These are phyloP conservation scores for Cercospora citrullina DNA, from an alignment of 2,329 filamentous ascomycete species.

Conservation along the genomic window DNA sequence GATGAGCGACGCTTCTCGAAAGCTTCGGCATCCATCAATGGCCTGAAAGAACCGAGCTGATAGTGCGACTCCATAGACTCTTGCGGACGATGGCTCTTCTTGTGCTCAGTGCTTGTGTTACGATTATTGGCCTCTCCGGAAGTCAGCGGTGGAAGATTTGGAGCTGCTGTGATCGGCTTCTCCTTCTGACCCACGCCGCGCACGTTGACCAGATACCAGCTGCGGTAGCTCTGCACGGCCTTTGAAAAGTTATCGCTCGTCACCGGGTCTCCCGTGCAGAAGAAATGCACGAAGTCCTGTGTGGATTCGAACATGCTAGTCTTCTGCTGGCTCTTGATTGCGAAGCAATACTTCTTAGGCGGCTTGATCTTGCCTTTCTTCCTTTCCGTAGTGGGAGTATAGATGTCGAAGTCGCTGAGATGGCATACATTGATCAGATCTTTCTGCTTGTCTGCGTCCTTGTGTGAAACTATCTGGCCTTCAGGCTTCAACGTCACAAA, in stretches of 20 bases:
- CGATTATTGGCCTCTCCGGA: slow-evolving; percentile 36
- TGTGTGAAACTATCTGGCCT: slow-evolving; percentile 71
- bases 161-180: slow-evolving; percentile 26
- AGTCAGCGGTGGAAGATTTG: slow-evolving; percentile 28
- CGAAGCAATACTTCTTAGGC: slow-evolving; percentile 82
- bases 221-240: slow-evolving; percentile 77
- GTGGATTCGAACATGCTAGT: slow-evolving; percentile 77
- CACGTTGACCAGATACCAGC: slow-evolving; percentile 83
- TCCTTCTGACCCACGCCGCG: slow-evolving; percentile 57
- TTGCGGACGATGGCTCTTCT: slow-evolving; percentile 29
- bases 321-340: slow-evolving; percentile 90
- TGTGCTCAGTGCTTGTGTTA: slow-evolving; percentile 20
- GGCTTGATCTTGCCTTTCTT: slow-evolving; percentile 71
- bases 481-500: slow-evolving; percentile 71
- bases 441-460: slow-evolving; percentile 67
- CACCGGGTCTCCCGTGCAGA: slow-evolving; percentile 72
- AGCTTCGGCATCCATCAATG: slow-evolving; percentile 63
- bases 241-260: slow-evolving; percentile 69
- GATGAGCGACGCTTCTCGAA: slow-evolving; percentile 46
- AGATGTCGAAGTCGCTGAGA: slow-evolving; percentile 89
- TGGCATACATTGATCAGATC: slow-evolving; percentile 74
- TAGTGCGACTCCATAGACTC: slow-evolving; percentile 55
- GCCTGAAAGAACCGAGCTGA: slow-evolving; percentile 65
- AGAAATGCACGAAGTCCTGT: slow-evolving; percentile 89
- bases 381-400: slow-evolving; percentile 70